Conservation (phyloP, 495 filamentous ascomycete genomes). For the Chlorociboria aeruginascens region DNA sequence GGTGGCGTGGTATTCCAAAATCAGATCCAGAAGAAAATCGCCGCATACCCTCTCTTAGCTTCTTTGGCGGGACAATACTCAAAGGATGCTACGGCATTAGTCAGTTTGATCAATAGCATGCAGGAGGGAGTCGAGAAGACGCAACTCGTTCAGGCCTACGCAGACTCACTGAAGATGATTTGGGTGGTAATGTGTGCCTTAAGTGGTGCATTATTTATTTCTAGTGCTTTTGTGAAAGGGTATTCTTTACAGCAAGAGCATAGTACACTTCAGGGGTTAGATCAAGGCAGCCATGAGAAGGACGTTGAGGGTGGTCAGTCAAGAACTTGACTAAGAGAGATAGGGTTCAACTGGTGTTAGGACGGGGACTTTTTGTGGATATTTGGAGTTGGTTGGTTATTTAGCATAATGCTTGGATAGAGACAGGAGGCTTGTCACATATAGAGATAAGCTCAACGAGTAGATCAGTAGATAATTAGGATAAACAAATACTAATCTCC, state of each 20-base stretch:
- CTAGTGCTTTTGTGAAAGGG: constrained; percentile 9
- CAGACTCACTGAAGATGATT: constrained; percentile 42
- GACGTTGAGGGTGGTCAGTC: neutral
- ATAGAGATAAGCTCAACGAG: no score
- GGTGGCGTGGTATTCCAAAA: constrained; percentile 49
- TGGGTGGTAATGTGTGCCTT: constrained; percentile 39
- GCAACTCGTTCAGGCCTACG: constrained; percentile 39
- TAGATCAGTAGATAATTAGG: no score
- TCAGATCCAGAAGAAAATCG: constrained; percentile 36
- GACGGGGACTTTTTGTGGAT: no score
- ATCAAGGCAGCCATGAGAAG: neutral
- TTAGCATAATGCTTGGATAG: no score
- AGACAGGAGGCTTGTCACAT: no score
- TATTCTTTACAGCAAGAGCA: constrained; percentile 15
- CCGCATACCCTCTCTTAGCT: constrained; percentile 29
- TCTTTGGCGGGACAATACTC: constrained; percentile 34
- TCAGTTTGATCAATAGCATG: constrained; percentile 47
- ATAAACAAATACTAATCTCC: no score
- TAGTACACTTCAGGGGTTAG: constrained; percentile 3
- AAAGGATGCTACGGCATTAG: constrained; percentile 46
- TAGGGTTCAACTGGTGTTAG: no score
- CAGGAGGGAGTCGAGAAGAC: constrained; percentile 25
- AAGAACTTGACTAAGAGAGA: no score
- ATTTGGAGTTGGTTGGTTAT: no score
- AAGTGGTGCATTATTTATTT: constrained; percentile 12